Evolutionary conservation across 2,329 filamentous ascomycete genomes (phyloP).

Genomic region (Leptodontidium sp.): DNA sequence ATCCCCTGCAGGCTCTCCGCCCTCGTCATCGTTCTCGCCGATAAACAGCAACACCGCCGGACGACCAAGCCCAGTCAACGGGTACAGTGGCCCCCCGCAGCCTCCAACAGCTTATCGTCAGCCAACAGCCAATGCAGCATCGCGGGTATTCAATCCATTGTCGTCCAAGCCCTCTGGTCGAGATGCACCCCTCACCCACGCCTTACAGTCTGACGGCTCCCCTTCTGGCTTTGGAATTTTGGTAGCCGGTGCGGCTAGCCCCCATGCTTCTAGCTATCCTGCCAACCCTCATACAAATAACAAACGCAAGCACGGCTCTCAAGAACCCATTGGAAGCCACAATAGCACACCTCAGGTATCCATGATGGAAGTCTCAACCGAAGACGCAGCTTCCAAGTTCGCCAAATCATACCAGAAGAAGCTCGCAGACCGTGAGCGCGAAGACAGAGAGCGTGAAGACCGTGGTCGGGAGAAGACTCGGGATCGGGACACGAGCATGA

Average conservation of each 20-base stretch:
- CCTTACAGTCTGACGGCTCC: neutral
- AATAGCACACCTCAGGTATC: neutral
- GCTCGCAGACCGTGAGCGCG: neutral
- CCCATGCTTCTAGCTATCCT: neutral
- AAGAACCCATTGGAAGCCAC: constrained; percentile 14
- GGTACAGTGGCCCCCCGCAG: neutral
- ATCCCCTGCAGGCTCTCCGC: constrained; percentile 12
- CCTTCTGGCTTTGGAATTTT: constrained; percentile 21
- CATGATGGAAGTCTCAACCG: constrained; percentile 12
- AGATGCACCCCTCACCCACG: neutral
- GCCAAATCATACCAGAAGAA: constrained; percentile 20
- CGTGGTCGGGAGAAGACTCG: neutral
- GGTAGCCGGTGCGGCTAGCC: neutral
- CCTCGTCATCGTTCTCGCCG: constrained; percentile 23
- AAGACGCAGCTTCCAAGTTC: constrained; percentile 29
- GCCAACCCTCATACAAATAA: constrained; percentile 5
- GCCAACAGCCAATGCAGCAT: constrained; percentile 2
- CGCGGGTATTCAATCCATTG: neutral
- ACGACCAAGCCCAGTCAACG: neutral
- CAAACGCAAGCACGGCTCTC: constrained; percentile 20
- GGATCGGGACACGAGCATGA: neutral
- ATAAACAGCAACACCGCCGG: constrained; percentile 15
- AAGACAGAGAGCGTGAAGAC: neutral
- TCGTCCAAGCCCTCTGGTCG: neutral
- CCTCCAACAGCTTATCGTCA: neutral